Percentiles rank a stretch among this genome's conserved stretches.
Conservation (phyloP, 1,284 basidiomycete genomes). For the Chalciporus sp. region DNA sequence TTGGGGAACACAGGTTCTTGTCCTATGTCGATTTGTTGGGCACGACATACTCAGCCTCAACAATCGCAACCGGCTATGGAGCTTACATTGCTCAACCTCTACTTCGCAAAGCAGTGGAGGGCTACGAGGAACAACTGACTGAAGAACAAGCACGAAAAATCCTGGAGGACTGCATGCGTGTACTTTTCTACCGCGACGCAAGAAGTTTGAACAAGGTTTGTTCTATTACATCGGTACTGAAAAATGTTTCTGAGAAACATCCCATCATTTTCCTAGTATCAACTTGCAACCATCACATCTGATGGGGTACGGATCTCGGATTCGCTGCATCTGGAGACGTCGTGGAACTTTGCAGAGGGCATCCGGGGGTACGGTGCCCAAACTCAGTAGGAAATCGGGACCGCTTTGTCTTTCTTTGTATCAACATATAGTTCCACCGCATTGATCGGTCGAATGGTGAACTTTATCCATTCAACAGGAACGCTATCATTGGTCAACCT, state of each 20-base stretch:
- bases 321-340: slow-evolving; percentile 74
- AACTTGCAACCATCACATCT: slow-evolving; percentile 89
- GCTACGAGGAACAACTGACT: slow-evolving; percentile 72
- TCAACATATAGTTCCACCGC: slow-evolving; percentile 3
- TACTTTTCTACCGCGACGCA: slow-evolving; percentile 96
- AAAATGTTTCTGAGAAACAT: not conserved
- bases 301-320: slow-evolving; percentile 83
- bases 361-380: slow-evolving; percentile 86
- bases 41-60: slow-evolving; percentile 93
- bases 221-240: slow-evolving; percentile 7
- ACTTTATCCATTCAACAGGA: not conserved
- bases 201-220: slow-evolving; percentile 93
- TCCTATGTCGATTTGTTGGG: slow-evolving; percentile 97
- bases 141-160: slow-evolving; percentile 83
- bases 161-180: slow-evolving; percentile 88
- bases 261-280: slow-evolving; percentile 65
- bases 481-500: not conserved
- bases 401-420: slow-evolving; percentile 12
- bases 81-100: slow-evolving; percentile 93
- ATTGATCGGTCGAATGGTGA: not conserved
- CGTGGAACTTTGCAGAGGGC: slow-evolving; percentile 92
- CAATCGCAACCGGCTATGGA: slow-evolving; percentile 97
- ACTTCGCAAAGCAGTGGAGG: slow-evolving; percentile 89
- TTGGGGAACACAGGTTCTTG: slow-evolving; percentile 66
- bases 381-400: slow-evolving; percentile 49